Evolutionary conservation across 2,329 filamentous ascomycete species (phyloP).

Genomic region (Coniella lustricola): DNA sequence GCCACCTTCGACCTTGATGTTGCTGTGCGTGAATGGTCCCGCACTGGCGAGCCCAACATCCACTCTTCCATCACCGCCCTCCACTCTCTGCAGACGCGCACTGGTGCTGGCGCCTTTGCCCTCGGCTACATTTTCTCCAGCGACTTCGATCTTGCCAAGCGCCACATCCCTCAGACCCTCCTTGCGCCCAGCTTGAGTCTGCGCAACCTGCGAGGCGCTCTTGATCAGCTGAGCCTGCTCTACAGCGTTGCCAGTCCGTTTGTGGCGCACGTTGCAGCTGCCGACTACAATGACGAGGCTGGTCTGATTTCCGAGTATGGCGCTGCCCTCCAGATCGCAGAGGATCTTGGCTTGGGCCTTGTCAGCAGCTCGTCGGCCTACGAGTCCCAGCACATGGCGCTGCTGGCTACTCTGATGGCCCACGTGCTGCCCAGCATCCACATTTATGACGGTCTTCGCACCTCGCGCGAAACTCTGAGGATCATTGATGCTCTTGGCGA

Average conservation of each 20-base stretch:
- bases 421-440: constrained; percentile 69
- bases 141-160: constrained; percentile 88
- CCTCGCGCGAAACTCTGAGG: constrained; percentile 64
- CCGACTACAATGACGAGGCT: constrained; percentile 66
- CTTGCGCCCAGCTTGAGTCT: constrained; percentile 80
- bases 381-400: constrained; percentile 85
- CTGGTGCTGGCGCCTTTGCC: constrained; percentile 83
- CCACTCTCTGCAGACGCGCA: constrained; percentile 75
- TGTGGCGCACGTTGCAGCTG: constrained; percentile 84
- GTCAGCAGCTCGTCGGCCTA: constrained; percentile 80
- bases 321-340: constrained; percentile 69
- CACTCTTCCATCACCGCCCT: constrained; percentile 75
- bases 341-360: constrained; percentile 83
- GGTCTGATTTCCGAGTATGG: constrained; percentile 85
- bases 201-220: constrained; percentile 68
- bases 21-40: constrained; percentile 72
- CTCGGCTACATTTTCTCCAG: constrained; percentile 97
- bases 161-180: constrained; percentile 85
- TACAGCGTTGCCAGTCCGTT: constrained; percentile 91
- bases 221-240: constrained; percentile 87
- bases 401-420: constrained; percentile 67
- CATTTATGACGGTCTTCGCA: constrained; percentile 69
- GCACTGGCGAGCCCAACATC: constrained; percentile 65
- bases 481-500: constrained; percentile 66
- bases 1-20: constrained; percentile 87